Evolutionary conservation across 129 eudicot species (phyloP).

Genomic region (Sambucus nigra): DNA sequence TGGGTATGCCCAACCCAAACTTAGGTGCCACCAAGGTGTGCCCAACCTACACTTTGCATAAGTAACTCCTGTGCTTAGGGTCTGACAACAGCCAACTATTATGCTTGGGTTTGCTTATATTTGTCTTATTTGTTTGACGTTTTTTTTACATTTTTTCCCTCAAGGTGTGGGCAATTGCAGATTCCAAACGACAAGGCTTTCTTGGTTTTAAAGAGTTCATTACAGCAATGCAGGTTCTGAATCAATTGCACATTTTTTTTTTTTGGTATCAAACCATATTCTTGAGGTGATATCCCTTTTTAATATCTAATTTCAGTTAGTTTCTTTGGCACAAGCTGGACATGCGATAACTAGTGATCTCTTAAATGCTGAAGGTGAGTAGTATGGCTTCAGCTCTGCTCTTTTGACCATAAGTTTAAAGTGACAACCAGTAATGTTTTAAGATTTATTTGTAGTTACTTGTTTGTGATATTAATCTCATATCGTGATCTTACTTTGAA

Average conservation of each 20-base stretch:
- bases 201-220: slow-evolving; percentile 73
- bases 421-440: too few species aligned
- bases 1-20: too few species aligned
- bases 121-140: background rate
- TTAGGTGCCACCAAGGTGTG: too few species aligned
- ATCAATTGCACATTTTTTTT: background rate
- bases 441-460: background rate
- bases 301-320: slow-evolving; percentile 32
- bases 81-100: too few species aligned
- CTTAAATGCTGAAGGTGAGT: slow-evolving; percentile 44
- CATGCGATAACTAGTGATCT: slow-evolving; percentile 41
- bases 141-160: background rate
- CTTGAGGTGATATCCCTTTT: slow-evolving; percentile 9
- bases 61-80: too few species aligned
- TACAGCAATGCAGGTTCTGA: slow-evolving; percentile 79
- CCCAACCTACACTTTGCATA: too few species aligned
- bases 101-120: too few species aligned
- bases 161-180: slow-evolving; percentile 95
- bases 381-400: background rate
- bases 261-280: background rate
- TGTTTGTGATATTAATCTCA: background rate
- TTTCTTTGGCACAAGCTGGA: slow-evolving; percentile 88
- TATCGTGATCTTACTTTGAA: background rate
- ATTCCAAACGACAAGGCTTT: slow-evolving; percentile 81
- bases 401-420: background rate